phyloP scores from a whole-genome alignment of 1,139 yeast genomes.

The Keqinozyma sinolaborantium region DNA sequence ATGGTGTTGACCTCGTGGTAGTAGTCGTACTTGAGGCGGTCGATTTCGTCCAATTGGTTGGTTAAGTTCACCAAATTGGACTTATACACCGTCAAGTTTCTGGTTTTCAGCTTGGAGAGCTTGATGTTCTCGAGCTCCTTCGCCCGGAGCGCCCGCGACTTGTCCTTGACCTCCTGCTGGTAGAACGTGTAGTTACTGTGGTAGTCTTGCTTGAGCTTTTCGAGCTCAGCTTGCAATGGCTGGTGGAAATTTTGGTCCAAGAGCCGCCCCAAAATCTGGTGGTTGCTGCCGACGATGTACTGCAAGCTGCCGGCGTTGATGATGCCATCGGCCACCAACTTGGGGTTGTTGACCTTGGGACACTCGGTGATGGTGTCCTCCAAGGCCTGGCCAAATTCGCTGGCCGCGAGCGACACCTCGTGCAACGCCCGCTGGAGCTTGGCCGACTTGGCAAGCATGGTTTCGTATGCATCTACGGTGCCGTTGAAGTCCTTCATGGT shows the following conservation, averaged over 20 bases:
- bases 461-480: constrained; percentile 44
- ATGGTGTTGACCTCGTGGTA: constrained; percentile 63
- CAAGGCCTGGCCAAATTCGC: constrained; percentile 68
- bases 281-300: constrained; percentile 73
- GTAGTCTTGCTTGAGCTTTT: constrained; percentile 34
- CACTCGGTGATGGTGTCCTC: constrained; percentile 49
- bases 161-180: constrained; percentile 47
- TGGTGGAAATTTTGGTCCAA: constrained; percentile 50
- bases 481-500: constrained; percentile 55
- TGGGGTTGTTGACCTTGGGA: constrained; percentile 68
- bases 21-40: constrained; percentile 69
- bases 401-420: constrained; percentile 58
- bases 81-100: constrained; percentile 64
- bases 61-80: constrained; percentile 65
- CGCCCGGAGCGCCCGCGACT: constrained; percentile 46
- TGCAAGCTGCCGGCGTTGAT: constrained; percentile 77
- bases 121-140: constrained; percentile 57
- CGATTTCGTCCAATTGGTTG: constrained; percentile 73
- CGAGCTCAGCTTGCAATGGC: constrained; percentile 48
- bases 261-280: constrained; percentile 62
- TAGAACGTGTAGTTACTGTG: constrained; percentile 49
- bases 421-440: constrained; percentile 49
- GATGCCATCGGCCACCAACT: constrained; percentile 61
- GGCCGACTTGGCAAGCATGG: constrained; percentile 49
- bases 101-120: constrained; percentile 51